A percentile compares a stretch with the other conserved stretches of the same genome.
Evolutionary conservation across 805 yeast genomes (phyloP).

Genomic region (Myxozyma udenii): DNA sequence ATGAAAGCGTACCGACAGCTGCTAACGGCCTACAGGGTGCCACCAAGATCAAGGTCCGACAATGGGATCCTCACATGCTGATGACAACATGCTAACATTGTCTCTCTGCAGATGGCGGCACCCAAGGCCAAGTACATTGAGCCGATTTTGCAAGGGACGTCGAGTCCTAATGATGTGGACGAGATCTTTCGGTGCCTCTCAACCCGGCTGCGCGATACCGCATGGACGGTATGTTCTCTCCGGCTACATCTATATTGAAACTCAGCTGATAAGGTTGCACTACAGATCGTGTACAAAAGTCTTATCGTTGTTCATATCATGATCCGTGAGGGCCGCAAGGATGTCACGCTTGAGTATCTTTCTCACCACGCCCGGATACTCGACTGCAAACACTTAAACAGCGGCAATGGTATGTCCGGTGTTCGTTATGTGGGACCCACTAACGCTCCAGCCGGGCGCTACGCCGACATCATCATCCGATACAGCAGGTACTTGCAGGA

Average conservation of each 20-base stretch:
- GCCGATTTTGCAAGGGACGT: conserved; percentile 74
- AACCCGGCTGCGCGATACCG: conserved; percentile 64
- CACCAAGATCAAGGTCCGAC: conserved; percentile 56
- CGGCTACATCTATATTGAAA: background rate
- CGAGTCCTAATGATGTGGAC: conserved; percentile 58
- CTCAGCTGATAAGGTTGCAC: background rate
- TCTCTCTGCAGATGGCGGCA: conserved; percentile 67
- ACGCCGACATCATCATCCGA: conserved; percentile 47
- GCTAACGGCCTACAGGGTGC: conserved; percentile 48
- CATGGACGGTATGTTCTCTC: conserved; percentile 60
- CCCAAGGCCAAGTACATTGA: conserved; percentile 95
- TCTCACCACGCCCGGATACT: conserved; percentile 51
- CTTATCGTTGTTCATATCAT: conserved; percentile 81
- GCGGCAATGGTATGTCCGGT: conserved; percentile 37
- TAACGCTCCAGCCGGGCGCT: conserved; percentile 27
- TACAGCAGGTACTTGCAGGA: conserved; percentile 69
- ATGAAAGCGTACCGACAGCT: no score
- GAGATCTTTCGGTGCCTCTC: conserved; percentile 66
- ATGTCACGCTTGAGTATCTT: conserved; percentile 64
- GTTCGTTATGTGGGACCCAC: background rate
- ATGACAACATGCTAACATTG: background rate
- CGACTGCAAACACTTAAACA: conserved; percentile 41
- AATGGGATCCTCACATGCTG: conserved; percentile 1
- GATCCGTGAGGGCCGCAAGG: conserved; percentile 86
- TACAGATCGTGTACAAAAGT: conserved; percentile 69